These are phyloP conservation scores for Oemleria cerasiformis DNA, from an alignment of 306 rosid genomes.

Conservation along the genomic window DNA sequence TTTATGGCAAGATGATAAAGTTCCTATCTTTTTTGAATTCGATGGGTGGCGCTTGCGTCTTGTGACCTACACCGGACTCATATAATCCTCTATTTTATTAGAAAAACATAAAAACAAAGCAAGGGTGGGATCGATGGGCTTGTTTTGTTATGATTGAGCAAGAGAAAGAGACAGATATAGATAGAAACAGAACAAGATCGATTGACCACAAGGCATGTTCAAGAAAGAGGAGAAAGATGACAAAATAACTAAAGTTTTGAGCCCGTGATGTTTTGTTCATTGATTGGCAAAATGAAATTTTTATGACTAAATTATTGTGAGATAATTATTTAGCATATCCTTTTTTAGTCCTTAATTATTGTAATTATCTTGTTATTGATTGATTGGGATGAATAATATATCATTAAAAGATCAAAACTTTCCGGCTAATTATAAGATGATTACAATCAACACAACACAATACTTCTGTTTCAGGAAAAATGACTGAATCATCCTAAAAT, in stretches of 20 bases:
- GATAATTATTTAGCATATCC: neutral
- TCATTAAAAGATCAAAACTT: neutral
- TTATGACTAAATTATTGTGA: slow-evolving; percentile 1
- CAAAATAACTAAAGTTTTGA: slow-evolving; percentile 44
- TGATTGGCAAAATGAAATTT: no score
- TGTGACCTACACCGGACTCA: no score
- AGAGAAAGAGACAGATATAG: slow-evolving; percentile 20
- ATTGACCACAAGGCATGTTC: slow-evolving; percentile 18
- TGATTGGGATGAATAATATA: neutral
- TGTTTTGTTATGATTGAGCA: slow-evolving; percentile 24
- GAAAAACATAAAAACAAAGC: no score
- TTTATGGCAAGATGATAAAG: neutral
- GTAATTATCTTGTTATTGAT: neutral
- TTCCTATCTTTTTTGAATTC: slow-evolving; percentile 8
- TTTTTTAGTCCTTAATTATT: neutral
- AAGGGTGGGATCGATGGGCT: neutral
- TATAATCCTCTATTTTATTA: no score
- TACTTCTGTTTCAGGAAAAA: no score
- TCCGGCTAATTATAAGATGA: neutral
- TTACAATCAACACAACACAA: neutral
- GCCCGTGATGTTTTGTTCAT: slow-evolving; percentile 63
- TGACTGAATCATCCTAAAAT: no score
- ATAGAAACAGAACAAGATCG: slow-evolving; percentile 26
- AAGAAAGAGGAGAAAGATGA: slow-evolving; percentile 36
- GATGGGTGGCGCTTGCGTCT: neutral